Evolutionary conservation across 345 rosid species (phyloP), one percentile per base, ranked within the genome.

Genomic region (Litchi chinensis): DNA sequence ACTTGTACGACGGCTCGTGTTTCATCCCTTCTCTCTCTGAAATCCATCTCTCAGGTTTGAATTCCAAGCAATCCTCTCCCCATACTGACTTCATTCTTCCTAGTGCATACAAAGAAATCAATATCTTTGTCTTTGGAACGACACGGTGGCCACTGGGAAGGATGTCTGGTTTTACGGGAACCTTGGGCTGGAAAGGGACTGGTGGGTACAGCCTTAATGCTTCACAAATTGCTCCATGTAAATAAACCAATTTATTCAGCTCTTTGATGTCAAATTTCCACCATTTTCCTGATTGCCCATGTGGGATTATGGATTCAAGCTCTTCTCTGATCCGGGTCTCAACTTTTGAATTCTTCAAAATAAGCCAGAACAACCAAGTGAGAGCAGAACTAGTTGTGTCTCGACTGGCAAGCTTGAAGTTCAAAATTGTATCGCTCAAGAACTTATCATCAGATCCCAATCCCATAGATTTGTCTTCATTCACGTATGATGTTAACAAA

Each of bases 371-470:
- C 52, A 46, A 32, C 37, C 37, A 32, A 32, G 37, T 32, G 37
- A 32, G 2, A 32, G 37, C 37, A 32, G 37, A 32, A 32, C 37
- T 3, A 3, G 37, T 32, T 8, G 85, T 85, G 82, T 87, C 93
- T 50, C 90, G 64, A 11, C 95, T 91, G 9, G 92, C 93, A 57
- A 86, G 21, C 85, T 88, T 65, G 81, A 91, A 82, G 67, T 77
- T 87, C 67, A 88, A 24, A 59, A 90, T 39, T n/a, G 83, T 90
- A 80, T 90, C 95, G 77, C 88, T 87, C 5, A 91, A 56, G 77
- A 87, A 90, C 60, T 83, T 79, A 19, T 87, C 87, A 11, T 78
- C 85, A 56, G 68, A 66, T 2, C 83, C 74, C 13, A 80, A 24
- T 24, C 76, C 68, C 12, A 40, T 76, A 56, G 21, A 37, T 6